Evolutionary conservation across 495 filamentous ascomycete species (phyloP), one percentile per base, ranked within the genome.

Genomic region (Extremus antarcticus): DNA sequence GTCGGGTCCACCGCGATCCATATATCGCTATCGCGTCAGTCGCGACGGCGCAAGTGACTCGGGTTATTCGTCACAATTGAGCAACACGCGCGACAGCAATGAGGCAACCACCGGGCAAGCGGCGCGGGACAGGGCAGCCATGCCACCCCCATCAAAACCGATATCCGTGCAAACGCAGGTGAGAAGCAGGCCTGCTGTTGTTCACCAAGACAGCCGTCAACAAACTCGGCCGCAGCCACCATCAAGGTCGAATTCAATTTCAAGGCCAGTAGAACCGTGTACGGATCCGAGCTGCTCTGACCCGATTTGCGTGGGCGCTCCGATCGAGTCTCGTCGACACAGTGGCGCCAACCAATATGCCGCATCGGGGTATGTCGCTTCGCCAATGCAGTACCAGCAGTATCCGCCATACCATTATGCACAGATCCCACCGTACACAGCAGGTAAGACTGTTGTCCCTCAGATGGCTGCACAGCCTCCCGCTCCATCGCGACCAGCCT

Each of bases 11-110:
- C 10, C 55, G 17, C 10, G 62, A 16, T 38, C 56, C 7, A 11
- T 23, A 17, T 10, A 24, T 7, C 20, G 46, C 3, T 48, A 24
- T 48, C 46, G 24, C 50, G 55, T 54, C 49, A 62, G 32, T 11
- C 35, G 61, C 38, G 79, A 81, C 65, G 69, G 70, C 59, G 72
- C 71, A 53, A 82, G 77, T 68, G 81, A 84, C 67, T 82, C 79
- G 41, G 81, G 79, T 52, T 83, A 82, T 72, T 83, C 79, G 75
- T 73, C 80, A 76, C 67, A 83, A 77, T 57, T 70, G 73, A 55
- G 76, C 78, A 79, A 79, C 24, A 70, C 68, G 57, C 72, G 70
- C 65, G 78, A 68, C 60, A 74, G 63, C 59, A 59, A 17, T 45
- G 41, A 21, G 16, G 8, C 41, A 7, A 8, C 41, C 15, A 48